Conservation (phyloP, 2,329 filamentous ascomycete species). For the Didymella glomerata region DNA sequence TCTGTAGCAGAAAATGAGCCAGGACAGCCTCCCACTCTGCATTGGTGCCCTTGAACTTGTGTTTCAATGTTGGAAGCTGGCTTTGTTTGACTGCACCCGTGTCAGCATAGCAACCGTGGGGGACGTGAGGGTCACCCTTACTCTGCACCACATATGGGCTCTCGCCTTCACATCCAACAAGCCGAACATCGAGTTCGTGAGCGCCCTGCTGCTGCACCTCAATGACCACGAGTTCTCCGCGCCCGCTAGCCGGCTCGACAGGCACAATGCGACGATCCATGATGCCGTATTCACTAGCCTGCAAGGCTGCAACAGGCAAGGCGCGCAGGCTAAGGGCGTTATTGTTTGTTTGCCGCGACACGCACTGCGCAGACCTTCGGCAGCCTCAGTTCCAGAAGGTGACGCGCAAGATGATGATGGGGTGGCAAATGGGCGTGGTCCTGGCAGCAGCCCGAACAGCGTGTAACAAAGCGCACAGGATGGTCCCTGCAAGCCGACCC, state of each 20-base stretch:
- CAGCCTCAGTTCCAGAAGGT: constrained; percentile 9
- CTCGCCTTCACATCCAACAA: constrained; percentile 73
- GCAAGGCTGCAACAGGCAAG: constrained; percentile 2
- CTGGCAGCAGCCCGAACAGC: constrained; percentile 8
- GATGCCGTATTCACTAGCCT: constrained; percentile 2
- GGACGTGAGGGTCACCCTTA: constrained; percentile 54
- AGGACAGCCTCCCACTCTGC: constrained; percentile 74
- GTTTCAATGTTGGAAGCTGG: constrained; percentile 42
- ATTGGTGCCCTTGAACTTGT: constrained; percentile 48
- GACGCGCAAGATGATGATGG: constrained; percentile 22
- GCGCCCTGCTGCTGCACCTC: constrained; percentile 64
- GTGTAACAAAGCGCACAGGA: constrained; percentile 15
- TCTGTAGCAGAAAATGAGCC: constrained; percentile 62
- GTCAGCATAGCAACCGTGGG: constrained; percentile 36
- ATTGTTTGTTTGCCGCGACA: constrained; percentile 9
- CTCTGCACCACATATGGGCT: constrained; percentile 66
- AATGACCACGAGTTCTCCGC: constrained; percentile 66
- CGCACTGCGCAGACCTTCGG: constrained; percentile 2
- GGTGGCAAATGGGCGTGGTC: constrained; percentile 14
- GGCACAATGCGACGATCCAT: constrained; percentile 55
- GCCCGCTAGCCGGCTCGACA: constrained; percentile 64
- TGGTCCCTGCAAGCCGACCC: constrained; percentile 23
- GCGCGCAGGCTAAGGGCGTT: neutral
- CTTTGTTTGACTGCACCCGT: constrained; percentile 43
- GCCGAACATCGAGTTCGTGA: constrained; percentile 67